Evolutionary conservation across 768 basidiomycete species (phyloP).

Genomic region (Boletellus ananas): DNA sequence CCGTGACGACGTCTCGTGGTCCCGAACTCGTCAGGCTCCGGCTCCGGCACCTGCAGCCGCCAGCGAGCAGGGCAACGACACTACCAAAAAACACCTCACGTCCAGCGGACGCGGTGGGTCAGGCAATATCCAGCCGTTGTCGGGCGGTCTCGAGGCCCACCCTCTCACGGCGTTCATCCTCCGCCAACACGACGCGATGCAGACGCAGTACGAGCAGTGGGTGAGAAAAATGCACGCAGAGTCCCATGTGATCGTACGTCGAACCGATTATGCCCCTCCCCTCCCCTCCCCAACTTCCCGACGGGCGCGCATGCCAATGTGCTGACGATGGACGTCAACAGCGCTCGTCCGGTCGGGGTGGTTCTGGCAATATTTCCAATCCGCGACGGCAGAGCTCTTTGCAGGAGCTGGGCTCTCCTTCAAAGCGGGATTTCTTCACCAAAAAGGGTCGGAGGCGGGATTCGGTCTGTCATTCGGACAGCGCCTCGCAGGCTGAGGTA

Average conservation of each 20-base stretch:
- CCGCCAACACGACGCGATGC: conserved; percentile 10
- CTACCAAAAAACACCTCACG: not conserved
- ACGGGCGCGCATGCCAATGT: too few species aligned
- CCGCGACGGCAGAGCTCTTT: conserved; percentile 6
- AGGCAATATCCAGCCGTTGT: conserved; percentile 19
- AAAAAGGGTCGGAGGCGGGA: conserved; percentile 12
- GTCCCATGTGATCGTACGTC: conserved; percentile 16
- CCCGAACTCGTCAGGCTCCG: too few species aligned
- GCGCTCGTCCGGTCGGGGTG: conserved; percentile 28
- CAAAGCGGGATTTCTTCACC: conserved; percentile 10
- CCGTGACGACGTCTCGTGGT: too few species aligned
- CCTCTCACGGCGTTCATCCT: conserved; percentile 25
- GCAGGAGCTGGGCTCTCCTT: not conserved
- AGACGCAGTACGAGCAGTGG: conserved; percentile 15
- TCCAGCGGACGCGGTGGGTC: conserved; percentile 26
- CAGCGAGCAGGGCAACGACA: too few species aligned
- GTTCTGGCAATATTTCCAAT: conserved; percentile 24
- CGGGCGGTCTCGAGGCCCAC: conserved; percentile 8
- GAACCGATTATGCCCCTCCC: too few species aligned
- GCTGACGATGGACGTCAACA: not conserved
- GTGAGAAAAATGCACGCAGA: conserved; percentile 15
- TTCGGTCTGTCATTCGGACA: not conserved
- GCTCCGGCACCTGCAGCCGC: too few species aligned
- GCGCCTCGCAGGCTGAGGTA: not conserved
- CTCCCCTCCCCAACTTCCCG: too few species aligned